Evolutionary conservation across 306 rosid genomes (phyloP).

Genomic region (Lupinus albus): DNA sequence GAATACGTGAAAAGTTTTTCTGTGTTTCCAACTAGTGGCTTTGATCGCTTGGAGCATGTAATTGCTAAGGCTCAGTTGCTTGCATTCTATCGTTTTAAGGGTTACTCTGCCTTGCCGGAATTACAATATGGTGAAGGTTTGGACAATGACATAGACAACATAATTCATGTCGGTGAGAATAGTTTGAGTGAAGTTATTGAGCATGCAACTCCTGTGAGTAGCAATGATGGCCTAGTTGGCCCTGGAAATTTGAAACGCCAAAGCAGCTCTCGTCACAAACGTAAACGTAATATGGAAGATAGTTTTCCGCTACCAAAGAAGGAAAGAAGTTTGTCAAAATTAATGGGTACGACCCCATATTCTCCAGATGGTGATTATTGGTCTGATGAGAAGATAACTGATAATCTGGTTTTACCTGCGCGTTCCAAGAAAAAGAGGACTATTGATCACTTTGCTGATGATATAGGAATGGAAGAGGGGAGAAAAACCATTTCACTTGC

Average conservation of each 20-base stretch:
- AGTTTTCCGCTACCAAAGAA: constrained; percentile 55
- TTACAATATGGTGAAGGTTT: constrained; percentile 64
- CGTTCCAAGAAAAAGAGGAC: constrained; percentile 60
- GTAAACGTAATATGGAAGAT: constrained; percentile 72
- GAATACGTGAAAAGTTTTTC: constrained; percentile 65
- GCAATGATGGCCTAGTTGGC: constrained; percentile 51
- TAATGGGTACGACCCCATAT: constrained; percentile 61
- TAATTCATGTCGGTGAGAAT: constrained; percentile 40
- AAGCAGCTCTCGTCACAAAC: constrained; percentile 61
- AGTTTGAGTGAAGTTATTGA: constrained; percentile 43
- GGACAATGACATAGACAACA: constrained; percentile 55
- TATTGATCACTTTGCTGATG: constrained; percentile 56
- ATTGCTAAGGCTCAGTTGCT: constrained; percentile 84
- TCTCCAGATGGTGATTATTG: constrained; percentile 51
- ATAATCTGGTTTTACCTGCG: constrained; percentile 44
- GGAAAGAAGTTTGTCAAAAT: constrained; percentile 77
- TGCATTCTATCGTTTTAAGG: constrained; percentile 72
- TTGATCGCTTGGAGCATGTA: constrained; percentile 68
- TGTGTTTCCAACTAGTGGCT: constrained; percentile 56
- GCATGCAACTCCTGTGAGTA: constrained; percentile 43
- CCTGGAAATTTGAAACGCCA: constrained; percentile 46
- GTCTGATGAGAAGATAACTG: constrained; percentile 53
- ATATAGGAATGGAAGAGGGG: constrained; percentile 53
- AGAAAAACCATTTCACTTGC: constrained; percentile 61
- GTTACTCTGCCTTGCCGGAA: constrained; percentile 75